Evolutionary conservation across 352 stramenopile species (phyloP), one percentile per base, ranked within the genome.

Genomic region (Phytophthora boehmeriae): DNA sequence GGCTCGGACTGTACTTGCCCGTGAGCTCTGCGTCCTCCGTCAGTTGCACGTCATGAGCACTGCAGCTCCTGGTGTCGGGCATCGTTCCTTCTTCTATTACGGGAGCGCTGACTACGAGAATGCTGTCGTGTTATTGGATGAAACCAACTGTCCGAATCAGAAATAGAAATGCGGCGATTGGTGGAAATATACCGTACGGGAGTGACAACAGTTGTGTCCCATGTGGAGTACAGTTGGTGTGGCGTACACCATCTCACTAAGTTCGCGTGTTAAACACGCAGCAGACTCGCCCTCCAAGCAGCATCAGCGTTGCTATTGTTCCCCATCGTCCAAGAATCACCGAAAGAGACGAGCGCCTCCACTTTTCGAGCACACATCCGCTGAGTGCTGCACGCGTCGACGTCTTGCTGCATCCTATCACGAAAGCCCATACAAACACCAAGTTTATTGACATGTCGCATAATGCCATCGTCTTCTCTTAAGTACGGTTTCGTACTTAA

Each of bases 401-500:
- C 54, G 51, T 16, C 22, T 25, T 42, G 25, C 53, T 69, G 61
- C 61, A 60, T 69, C 61, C 61, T 59, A 69, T 69, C 61, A 69
- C 45, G 3, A 30, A 30, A 30, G 3, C 3, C 6, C 25, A 41
- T 41, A 41, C 34, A 20, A 22, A 44, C 38, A 3, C 25, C 25
- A 30, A 30, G 32, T 54, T 20, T 11, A n/a, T 1, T n/a, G 5
- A 44, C 32, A 54, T 54, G 47, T 54, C 47, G 32, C 47, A 54
- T 20, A 30, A 5, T 9, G 6, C 8, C 34, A 39, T n/a, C 8
- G 30, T 9, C 43, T 49, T 20, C 43, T 25, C 25, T 17, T 32
- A 44, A 52, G 20, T 17, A 4, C 19, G 1, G 10, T 5, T 16
- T 17, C n/a, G 34, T 19, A 59, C 17, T 28, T 9, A 27, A 30